Evolutionary conservation across 148 eudicot species (phyloP).

Genomic region (Vaccinium vitisidaea): DNA sequence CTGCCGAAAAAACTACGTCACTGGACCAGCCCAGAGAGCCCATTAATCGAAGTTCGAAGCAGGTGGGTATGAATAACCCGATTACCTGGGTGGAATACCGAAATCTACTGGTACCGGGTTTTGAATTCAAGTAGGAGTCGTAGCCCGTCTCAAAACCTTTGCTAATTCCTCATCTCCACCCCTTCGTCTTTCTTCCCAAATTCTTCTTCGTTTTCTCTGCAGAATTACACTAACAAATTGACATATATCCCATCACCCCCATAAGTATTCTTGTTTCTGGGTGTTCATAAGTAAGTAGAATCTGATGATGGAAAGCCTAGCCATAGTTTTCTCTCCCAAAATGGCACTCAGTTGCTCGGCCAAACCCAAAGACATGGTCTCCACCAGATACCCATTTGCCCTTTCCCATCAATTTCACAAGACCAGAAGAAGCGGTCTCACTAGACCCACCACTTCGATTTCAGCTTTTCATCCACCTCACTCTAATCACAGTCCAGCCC

Average conservation of each 20-base stretch:
- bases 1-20: no score
- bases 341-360: slow-evolving; percentile 33
- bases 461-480: slow-evolving; percentile 23
- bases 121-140: not conserved
- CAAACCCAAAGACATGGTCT: slow-evolving; percentile 16
- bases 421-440: slow-evolving; percentile 14
- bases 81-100: not conserved
- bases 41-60: not conserved
- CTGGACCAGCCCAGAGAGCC: not conserved
- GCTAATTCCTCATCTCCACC: not conserved
- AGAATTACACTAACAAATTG: not conserved
- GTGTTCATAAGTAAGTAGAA: not conserved
- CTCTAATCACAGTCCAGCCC: slow-evolving; percentile 8
- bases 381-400: slow-evolving; percentile 25
- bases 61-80: not conserved
- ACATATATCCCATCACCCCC: not conserved
- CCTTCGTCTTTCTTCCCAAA: not conserved
- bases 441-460: slow-evolving; percentile 21
- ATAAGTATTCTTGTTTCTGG: not conserved
- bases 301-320: slow-evolving; percentile 37
- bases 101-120: not conserved
- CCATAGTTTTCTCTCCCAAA: slow-evolving; percentile 37
- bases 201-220: not conserved
- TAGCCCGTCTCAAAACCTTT: not conserved
- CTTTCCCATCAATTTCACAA: slow-evolving; percentile 22